Evolutionary conservation across 2,329 filamentous ascomycete genomes (phyloP), one percentile per base, ranked within the genome.

Genomic region (Blastomyces gilchristii): DNA sequence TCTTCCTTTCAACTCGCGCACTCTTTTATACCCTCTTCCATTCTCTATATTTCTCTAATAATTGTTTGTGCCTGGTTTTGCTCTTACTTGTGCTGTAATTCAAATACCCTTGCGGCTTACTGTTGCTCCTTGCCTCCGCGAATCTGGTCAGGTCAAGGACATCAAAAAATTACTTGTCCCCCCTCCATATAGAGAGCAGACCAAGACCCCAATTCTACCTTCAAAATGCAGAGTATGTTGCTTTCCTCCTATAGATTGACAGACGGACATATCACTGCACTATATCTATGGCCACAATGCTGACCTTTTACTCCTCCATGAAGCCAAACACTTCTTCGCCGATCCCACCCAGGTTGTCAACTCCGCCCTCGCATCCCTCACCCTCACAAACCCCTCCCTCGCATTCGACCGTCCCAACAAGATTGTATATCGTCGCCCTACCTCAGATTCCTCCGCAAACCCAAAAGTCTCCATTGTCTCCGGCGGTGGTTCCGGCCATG

Each of bases 401-500:
- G 87, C 88, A 60, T 83, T 94, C 68, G 91, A 97, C 73, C 75
- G 78, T 39, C 80, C 85, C 60, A 89, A 95, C 79, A 97, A 96
- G 75, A 88, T 95, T 70, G 77, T 96, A 71, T 96, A 94, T 78
- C 84, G 85, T 63, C 84, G 88, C 22, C 87, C 85, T 28, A 73
- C 72, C 58, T 69, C 69, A 70, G 70, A 78, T 75, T 75, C 76
- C 65, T 68, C 80, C n/a, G 73, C 71, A 39, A 72, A 76, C 39
- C 74, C 81, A 18, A 84, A 90, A 71, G 91, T 96, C 54, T 90
- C 90, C 63, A 82, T 97, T 71, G 82, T 97, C 68, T 92, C 89
- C 1, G 93, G 93, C 67, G 93, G 93, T 67, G 93, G 93, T 62
- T 89, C 87, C 25, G 92, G 92, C 68, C 92, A 97, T 72, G 92